Conservation (phyloP, 2,329 filamentous ascomycete genomes). For the Beauveria asiatica region DNA sequence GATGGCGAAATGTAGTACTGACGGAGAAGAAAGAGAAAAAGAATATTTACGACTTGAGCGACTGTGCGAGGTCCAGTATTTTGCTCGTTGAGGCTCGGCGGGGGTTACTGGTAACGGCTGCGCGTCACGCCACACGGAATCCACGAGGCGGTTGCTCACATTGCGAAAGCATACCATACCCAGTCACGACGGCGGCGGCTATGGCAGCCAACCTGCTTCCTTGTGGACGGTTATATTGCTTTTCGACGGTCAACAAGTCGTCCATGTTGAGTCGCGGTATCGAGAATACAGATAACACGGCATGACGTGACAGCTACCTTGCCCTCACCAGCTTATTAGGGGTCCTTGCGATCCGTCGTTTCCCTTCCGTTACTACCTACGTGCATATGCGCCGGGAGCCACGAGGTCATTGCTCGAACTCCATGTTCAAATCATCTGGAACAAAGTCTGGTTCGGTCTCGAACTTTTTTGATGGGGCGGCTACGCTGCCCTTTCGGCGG, state of each 20-base stretch:
- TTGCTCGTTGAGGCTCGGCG: conserved; percentile 1
- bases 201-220: too few relatives aligned
- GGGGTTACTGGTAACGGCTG: neutral
- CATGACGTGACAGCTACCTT: neutral
- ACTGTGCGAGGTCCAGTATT: conserved; percentile 4
- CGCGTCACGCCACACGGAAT: neutral
- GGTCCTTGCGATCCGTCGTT: neutral
- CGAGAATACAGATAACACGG: neutral
- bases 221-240: too few relatives aligned
- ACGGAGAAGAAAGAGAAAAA: neutral
- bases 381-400: neutral
- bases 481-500: conserved; percentile 3
- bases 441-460: conserved; percentile 16
- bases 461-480: conserved; percentile 11
- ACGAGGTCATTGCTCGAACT: neutral
- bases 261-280: neutral
- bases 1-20: neutral
- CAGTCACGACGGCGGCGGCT: neutral
- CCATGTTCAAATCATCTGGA: conserved; percentile 12
- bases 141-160: neutral
- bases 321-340: neutral
- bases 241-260: too few relatives aligned
- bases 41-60: neutral
- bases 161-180: neutral
- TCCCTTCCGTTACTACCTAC: neutral